Evolutionary conservation across 106 monocot genomes (phyloP), one percentile per base, ranked within the genome.

Genomic region (Iris macrosiphon): DNA sequence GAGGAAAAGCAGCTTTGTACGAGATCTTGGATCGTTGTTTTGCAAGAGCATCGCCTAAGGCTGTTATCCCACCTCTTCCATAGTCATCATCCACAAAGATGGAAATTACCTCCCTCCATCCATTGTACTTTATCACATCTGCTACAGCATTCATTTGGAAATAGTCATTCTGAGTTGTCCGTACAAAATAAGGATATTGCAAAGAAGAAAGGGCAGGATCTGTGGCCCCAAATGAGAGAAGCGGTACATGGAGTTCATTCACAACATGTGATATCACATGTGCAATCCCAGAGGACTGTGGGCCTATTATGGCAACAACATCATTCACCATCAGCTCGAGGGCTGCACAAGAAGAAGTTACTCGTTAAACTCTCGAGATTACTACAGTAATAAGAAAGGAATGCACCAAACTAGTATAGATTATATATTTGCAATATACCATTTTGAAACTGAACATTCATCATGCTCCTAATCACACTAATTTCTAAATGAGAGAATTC

Each of bases 21-120:
- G 82, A 82, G 52, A 87, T 82, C 60, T 75, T 82, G 8, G 74
- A 41, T 31, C 74, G 65, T 37, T 64, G 63, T 23, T 31, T 26
- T 17, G 74, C 51, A 26, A 82, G 72, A 28, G 74, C 75, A 53
- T 81, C 72, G 14, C 74, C 60, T 0, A 81, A 46, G 27, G 63
- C 72, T 29, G 72, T 33, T 27, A 82, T 40, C 17, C 75, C 78
- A 31, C 72, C 63, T n/a, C 87, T 62, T 16, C 87, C 87, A 53
- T 75, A 88, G 40, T 88, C 78, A 59, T 88, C 79, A 48, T 88
- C 87, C 7, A 72, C 75, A 54, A 65, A 88, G 50, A 88, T 82
- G 16, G 82, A 64, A 21, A 71, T 72, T 15, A 88, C 72, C 21
- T 79, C 75, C 38, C 69, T 66, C 87, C 87, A 88, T 8, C 82